Percentiles rank a stretch among this genome's conserved stretches.
Evolutionary conservation across 352 stramenopile genomes (phyloP).

Genomic region (Globisporangium okanoganense): DNA sequence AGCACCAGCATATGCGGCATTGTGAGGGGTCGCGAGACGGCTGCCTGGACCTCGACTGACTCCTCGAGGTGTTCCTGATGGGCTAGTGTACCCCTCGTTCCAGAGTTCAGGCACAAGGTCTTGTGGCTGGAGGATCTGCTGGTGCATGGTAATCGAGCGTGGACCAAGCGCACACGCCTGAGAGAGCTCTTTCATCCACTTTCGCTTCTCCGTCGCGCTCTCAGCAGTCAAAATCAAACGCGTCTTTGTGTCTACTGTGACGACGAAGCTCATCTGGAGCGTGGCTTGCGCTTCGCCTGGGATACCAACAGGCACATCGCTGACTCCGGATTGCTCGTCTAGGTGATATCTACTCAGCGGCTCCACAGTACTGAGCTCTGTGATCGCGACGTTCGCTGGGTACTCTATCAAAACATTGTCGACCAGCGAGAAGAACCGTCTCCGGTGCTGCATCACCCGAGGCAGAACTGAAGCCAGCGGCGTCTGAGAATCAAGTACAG

Average conservation of each 20-base stretch:
- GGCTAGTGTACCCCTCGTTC: background rate
- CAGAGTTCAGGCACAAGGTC: background rate
- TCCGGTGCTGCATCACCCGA: conserved; percentile 17
- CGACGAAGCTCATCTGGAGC: conserved; percentile 35
- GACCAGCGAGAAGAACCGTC: conserved; percentile 32
- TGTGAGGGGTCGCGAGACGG: conserved; percentile 1
- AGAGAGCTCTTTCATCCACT: conserved; percentile 41
- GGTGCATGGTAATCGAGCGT: conserved; percentile 4
- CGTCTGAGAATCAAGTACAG: background rate
- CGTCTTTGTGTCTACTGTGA: conserved; percentile 17
- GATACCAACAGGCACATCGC: conserved; percentile 15
- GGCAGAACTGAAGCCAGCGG: conserved; percentile 14
- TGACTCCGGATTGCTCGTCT: conserved; percentile 12
- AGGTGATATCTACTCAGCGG: conserved; percentile 19
- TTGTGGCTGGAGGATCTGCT: background rate
- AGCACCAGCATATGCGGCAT: conserved; percentile 6
- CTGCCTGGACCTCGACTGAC: conserved; percentile 1
- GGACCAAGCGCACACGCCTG: conserved; percentile 17
- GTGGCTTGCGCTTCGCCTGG: conserved; percentile 18
- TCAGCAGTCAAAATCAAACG: conserved; percentile 37
- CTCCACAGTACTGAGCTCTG: conserved; percentile 12
- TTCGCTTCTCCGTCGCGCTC: conserved; percentile 36
- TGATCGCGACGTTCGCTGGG: conserved; percentile 25
- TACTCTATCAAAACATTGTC: conserved; percentile 32
- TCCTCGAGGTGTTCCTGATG: background rate